A percentile compares a stretch with the other conserved stretches of the same genome.
phyloP scores from a whole-genome alignment of 1,284 basidiomycete genomes.

The Rhodotorula mucilaginosa region DNA sequence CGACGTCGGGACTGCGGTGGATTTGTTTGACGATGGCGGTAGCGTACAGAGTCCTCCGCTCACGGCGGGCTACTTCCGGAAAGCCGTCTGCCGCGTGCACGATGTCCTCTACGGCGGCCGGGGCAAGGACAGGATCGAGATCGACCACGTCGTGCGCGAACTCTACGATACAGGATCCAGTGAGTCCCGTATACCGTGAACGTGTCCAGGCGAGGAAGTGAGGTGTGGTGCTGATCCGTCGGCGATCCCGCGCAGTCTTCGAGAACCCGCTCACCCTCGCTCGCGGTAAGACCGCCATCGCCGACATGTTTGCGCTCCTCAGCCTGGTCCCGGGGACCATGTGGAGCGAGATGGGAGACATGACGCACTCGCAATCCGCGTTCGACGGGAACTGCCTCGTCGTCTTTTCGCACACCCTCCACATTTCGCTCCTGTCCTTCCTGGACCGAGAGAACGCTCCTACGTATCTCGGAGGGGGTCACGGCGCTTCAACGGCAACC shows the following conservation, averaged over 20 bases:
- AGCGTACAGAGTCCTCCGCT: background rate
- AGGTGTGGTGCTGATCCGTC: background rate
- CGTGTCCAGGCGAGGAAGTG: too few relatives aligned
- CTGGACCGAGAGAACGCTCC: conserved; percentile 26
- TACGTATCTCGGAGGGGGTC: background rate
- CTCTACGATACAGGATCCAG: conserved; percentile 25
- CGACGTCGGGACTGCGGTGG: background rate
- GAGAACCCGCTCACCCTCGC: conserved; percentile 40
- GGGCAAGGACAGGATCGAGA: conserved; percentile 22
- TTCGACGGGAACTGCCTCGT: conserved; percentile 31
- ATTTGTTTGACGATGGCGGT: background rate
- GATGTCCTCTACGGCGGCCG: conserved; percentile 30
- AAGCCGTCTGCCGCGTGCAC: conserved; percentile 31
- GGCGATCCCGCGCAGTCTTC: conserved; percentile 17
- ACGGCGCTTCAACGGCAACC: background rate
- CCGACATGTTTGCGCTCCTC: conserved; percentile 37
- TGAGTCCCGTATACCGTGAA: conserved; percentile 3
- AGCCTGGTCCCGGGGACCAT: conserved; percentile 34
- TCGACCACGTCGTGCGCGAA: conserved; percentile 17
- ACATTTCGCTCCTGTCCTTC: conserved; percentile 31
- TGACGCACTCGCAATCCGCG: conserved; percentile 8
- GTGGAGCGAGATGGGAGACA: conserved; percentile 37
- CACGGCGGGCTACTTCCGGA: conserved; percentile 15
- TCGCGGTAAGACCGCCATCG: conserved; percentile 24
- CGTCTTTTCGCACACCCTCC: conserved; percentile 30